These are phyloP conservation scores for Proliferodiscus dingleyae DNA, from an alignment of 2,329 filamentous ascomycete genomes.

Conservation along the genomic window DNA sequence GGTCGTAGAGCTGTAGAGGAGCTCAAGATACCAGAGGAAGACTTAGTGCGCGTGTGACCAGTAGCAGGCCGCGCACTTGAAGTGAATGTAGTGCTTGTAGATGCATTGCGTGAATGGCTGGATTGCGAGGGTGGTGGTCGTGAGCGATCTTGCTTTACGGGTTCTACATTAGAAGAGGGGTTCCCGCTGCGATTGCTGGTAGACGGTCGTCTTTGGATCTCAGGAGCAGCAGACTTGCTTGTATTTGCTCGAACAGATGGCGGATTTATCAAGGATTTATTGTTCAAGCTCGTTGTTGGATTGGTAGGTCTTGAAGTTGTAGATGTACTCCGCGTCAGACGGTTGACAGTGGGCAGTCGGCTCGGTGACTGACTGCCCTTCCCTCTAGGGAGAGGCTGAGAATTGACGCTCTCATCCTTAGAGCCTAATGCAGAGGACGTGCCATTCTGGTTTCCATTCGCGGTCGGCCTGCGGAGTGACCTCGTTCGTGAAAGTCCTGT, in stretches of 20 bases:
- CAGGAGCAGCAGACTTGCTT: conserved; percentile 16
- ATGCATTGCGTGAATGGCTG: conserved; percentile 26
- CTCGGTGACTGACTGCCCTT: conserved; percentile 27
- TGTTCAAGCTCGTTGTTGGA: conserved; percentile 16
- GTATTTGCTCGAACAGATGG: conserved; percentile 20
- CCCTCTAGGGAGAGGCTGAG: conserved; percentile 4
- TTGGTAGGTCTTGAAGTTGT: conserved; percentile 22
- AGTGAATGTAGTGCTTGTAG: conserved; percentile 17
- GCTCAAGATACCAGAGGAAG: conserved; percentile 22
- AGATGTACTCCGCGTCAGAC: conserved; percentile 18
- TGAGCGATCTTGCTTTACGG: conserved; percentile 27
- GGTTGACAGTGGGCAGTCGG: conserved; percentile 28
- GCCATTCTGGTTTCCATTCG: conserved; percentile 9
- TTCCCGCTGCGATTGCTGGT: conserved; percentile 9
- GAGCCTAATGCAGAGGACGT: not conserved
- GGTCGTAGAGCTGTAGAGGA: conserved; percentile 17
- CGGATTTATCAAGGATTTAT: conserved; percentile 24
- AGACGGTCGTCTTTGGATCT: conserved; percentile 23
- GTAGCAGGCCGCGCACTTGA: conserved; percentile 7
- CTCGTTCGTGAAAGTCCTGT: conserved; percentile 23
- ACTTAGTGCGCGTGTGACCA: conserved; percentile 25
- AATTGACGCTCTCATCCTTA: conserved; percentile 6
- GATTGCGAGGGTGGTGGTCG: conserved; percentile 23
- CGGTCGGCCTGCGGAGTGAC: conserved; percentile 25
- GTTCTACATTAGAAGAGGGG: conserved; percentile 12